These are phyloP conservation scores for Sparassis latifolia DNA, from an alignment of 1,284 basidiomycete species.

Conservation along the genomic window DNA sequence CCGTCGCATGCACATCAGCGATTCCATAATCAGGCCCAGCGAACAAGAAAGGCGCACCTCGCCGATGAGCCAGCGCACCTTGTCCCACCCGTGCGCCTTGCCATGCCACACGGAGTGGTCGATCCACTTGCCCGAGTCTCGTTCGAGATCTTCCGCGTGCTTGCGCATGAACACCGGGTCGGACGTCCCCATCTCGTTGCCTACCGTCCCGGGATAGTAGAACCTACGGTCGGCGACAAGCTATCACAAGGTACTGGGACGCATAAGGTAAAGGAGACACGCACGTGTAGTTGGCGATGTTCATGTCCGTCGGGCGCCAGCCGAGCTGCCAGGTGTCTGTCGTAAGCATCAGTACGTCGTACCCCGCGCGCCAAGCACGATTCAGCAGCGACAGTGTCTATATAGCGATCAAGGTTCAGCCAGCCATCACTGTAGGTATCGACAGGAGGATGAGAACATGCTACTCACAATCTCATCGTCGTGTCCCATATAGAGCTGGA, in stretches of 20 bases:
- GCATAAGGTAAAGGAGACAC: constrained; percentile 5
- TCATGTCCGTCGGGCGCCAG: constrained; percentile 53
- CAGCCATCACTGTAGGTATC: too few species aligned
- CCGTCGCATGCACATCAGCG: background rate
- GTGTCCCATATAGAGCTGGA: constrained; percentile 57
- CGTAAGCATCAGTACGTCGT: constrained; percentile 48
- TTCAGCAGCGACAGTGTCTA: constrained; percentile 40
- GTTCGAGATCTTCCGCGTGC: constrained; percentile 36
- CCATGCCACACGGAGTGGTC: constrained; percentile 52
- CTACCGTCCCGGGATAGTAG: constrained; percentile 32
- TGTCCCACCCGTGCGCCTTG: constrained; percentile 51
- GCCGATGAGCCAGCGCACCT: constrained; percentile 42
- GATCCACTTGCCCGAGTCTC: constrained; percentile 48
- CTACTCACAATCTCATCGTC: constrained; percentile 41
- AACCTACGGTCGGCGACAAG: constrained; percentile 21
- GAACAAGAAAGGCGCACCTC: constrained; percentile 23
- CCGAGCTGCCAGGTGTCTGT: constrained; percentile 59
- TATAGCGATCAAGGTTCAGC: too few species aligned
- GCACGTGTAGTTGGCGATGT: constrained; percentile 43
- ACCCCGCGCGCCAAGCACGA: constrained; percentile 43
- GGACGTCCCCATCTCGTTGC: constrained; percentile 44
- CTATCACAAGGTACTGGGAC: too few species aligned
- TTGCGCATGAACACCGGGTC: constrained; percentile 52
- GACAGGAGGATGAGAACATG: background rate
- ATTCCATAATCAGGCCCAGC: background rate